These are phyloP conservation scores for Lunasporangiospora selenospora DNA, from an alignment of 192 early-diverging fungal species.

Conservation along the genomic window DNA sequence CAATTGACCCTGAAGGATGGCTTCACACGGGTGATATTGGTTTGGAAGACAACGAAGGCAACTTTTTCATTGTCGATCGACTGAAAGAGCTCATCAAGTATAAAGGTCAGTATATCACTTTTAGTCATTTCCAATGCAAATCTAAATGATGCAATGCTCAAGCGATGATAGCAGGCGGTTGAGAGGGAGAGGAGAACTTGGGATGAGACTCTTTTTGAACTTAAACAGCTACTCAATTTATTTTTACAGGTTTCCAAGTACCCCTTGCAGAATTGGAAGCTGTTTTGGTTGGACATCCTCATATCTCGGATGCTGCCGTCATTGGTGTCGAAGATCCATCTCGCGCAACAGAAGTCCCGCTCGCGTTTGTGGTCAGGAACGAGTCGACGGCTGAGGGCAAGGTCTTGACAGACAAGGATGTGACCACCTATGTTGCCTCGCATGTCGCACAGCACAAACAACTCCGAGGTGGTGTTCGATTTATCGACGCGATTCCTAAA, in stretches of 20 bases:
- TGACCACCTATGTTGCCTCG: slow-evolving; percentile 58
- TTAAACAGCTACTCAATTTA: too few species aligned
- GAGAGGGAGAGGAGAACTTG: too few species aligned
- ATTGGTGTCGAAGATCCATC: slow-evolving; percentile 63
- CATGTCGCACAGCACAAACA: slow-evolving; percentile 73
- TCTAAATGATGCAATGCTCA: too few species aligned
- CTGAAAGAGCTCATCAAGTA: slow-evolving; percentile 92
- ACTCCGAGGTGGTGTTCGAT: slow-evolving; percentile 74
- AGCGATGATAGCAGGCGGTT: too few species aligned
- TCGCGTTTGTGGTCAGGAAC: slow-evolving; percentile 71
- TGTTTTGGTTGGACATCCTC: slow-evolving; percentile 68
- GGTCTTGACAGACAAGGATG: slow-evolving; percentile 17
- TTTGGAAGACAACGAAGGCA: slow-evolving; percentile 60
- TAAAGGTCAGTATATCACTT: too few species aligned
- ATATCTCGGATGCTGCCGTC: slow-evolving; percentile 70
- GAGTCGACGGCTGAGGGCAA: slow-evolving; percentile 36
- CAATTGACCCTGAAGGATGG: slow-evolving; percentile 87
- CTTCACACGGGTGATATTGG: slow-evolving; percentile 84
- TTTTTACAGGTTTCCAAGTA: slow-evolving; percentile 74
- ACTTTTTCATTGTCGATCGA: slow-evolving; percentile 71
- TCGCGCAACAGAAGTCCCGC: slow-evolving; percentile 75
- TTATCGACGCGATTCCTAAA: slow-evolving; percentile 75
- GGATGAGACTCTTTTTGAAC: too few species aligned
- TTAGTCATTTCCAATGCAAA: too few species aligned
- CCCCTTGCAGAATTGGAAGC: slow-evolving; percentile 88